Percentiles rank a stretch among this genome's conserved stretches.
Evolutionary conservation across 148 eudicot species (phyloP).

Genomic region (Cornus kousa): DNA sequence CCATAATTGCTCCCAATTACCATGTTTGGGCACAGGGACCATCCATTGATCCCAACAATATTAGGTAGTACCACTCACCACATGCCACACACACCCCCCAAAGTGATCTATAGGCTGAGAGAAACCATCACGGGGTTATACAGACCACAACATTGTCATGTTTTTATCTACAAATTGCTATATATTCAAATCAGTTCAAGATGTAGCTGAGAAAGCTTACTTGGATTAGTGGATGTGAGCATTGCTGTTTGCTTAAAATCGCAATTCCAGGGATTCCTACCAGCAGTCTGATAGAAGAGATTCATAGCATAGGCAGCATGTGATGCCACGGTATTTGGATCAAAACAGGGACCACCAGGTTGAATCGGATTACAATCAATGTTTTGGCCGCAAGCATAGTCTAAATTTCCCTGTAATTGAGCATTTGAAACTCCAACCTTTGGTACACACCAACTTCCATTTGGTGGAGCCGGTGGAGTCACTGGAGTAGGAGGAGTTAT

Average conservation of each 20-base stretch:
- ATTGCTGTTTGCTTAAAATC: slow-evolving; percentile 72
- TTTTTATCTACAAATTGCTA: background rate
- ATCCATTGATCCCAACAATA: too few species aligned
- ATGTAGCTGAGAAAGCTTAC: slow-evolving; percentile 41
- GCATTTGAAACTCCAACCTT: slow-evolving; percentile 64
- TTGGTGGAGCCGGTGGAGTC: slow-evolving; percentile 34
- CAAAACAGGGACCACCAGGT: slow-evolving; percentile 75
- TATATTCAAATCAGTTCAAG: background rate
- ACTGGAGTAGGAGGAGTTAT: slow-evolving; percentile 27
- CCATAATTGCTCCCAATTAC: background rate
- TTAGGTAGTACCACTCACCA: background rate
- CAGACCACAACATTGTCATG: background rate
- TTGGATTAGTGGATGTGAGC: slow-evolving; percentile 61
- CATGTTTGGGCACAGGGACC: too few species aligned
- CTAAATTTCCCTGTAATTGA: slow-evolving; percentile 64
- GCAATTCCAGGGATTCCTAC: slow-evolving; percentile 68
- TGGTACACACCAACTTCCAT: slow-evolving; percentile 73
- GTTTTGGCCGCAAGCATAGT: slow-evolving; percentile 68
- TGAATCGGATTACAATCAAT: slow-evolving; percentile 72
- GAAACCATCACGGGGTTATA: background rate
- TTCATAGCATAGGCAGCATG: slow-evolving; percentile 90
- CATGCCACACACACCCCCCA: too few species aligned
- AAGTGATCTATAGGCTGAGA: background rate
- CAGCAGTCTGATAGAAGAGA: slow-evolving; percentile 62
- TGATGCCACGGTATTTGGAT: slow-evolving; percentile 57